Evolutionary conservation across 495 filamentous ascomycete genomes (phyloP), one percentile per base, ranked within the genome.

Genomic region (Penicillium macrosclerotiorum): DNA sequence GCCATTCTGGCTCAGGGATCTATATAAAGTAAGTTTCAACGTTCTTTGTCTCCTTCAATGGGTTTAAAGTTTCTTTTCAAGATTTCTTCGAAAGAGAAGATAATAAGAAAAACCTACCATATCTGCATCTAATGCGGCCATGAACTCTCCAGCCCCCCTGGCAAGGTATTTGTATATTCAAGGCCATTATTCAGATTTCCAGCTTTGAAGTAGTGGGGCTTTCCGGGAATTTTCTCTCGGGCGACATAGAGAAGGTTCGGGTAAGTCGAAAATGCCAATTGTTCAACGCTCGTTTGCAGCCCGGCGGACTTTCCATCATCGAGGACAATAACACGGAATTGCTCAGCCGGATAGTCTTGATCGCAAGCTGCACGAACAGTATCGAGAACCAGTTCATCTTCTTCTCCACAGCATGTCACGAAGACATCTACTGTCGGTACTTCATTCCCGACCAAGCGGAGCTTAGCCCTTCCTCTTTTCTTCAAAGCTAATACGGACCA

Each of bases 401-500:
- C 5, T 11, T 27, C 25, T 27, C 25, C 25, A 27, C 11, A 27
- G 25, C 25, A 27, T 27, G 25, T 5, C 5, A 27, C 11, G 11
- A 27, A 27, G 5, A 27, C 25, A 27, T 27, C 25, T 11, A 27
- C 25, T 27, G 11, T 5, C 5, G 25, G 25, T 11, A 27, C 25
- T 27, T 27, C 5, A 27, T 27, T 27, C 5, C 25, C 25, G 25
- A 27, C 25, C 25, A 27, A 27, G 5, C 25, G 25, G 24, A 74
- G 47, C 50, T 64, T 65, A 3, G 71, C 55, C 8, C 73, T 59
- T 19, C 57, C 52, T 23, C 69, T 42, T 49, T 58, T 66, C 51
- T 69, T 69, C 43, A 71, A 37, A 0, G 69, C 64, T 49, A 56
- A 53, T 65, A 72, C 69, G 3, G 69, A 64, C 69, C 69, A 72